Evolutionary conservation across 192 early-diverging fungal species (phyloP).

Genomic region (Backusella liffmaniae): DNA sequence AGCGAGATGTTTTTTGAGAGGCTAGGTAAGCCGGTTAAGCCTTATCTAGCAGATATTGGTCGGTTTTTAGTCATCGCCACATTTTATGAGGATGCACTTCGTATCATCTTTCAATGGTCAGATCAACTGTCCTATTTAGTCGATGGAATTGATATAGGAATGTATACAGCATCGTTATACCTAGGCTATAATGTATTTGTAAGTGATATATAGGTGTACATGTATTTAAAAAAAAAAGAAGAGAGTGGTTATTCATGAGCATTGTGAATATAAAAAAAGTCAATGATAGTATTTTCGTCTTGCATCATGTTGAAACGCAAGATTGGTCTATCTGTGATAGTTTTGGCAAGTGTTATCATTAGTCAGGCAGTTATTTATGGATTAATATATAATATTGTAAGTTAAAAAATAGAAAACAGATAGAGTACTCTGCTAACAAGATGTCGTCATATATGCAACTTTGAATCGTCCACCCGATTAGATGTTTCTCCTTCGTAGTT

Average conservation of each 20-base stretch:
- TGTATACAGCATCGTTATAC: slow-evolving; percentile 77
- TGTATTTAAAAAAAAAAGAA: too few species aligned
- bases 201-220: slow-evolving; percentile 23
- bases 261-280: slow-evolving; percentile 29
- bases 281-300: slow-evolving; percentile 75
- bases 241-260: background rate
- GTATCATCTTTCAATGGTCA: slow-evolving; percentile 84
- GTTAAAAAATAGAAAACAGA: background rate
- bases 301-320: slow-evolving; percentile 78
- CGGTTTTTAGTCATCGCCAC: slow-evolving; percentile 93
- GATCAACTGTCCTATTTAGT: slow-evolving; percentile 89
- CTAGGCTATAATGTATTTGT: slow-evolving; percentile 76
- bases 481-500: slow-evolving; percentile 83
- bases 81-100: slow-evolving; percentile 89
- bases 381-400: slow-evolving; percentile 78
- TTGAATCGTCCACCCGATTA: background rate
- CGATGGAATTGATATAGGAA: slow-evolving; percentile 75
- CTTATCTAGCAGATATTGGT: slow-evolving; percentile 82
- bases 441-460: too few species aligned
- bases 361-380: slow-evolving; percentile 91
- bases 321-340: slow-evolving; percentile 77
- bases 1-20: slow-evolving; percentile 49
- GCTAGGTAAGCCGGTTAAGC: slow-evolving; percentile 77
- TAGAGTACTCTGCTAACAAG: too few species aligned
- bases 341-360: slow-evolving; percentile 76